These are phyloP conservation scores for Aureobasidium sp. DNA, from an alignment of 2,329 filamentous ascomycete species.

Conservation along the genomic window DNA sequence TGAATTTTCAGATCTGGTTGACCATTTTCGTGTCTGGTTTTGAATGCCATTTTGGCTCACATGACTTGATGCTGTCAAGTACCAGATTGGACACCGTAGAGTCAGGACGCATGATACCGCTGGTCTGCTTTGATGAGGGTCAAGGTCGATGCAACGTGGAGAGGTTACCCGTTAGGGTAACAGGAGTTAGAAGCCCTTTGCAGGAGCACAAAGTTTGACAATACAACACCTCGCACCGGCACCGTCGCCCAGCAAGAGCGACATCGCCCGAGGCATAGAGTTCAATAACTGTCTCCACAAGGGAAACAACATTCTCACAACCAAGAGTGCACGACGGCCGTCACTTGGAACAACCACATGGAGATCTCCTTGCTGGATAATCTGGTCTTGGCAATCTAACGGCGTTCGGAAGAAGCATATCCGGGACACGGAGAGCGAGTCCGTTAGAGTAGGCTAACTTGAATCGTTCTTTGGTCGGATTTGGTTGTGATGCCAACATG, in stretches of 20 bases:
- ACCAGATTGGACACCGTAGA: background rate
- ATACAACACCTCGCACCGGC: background rate
- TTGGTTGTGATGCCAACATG: too few relatives aligned
- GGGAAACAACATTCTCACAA: background rate
- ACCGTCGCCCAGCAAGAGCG: background rate
- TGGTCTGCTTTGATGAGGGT: background rate
- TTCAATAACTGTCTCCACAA: background rate
- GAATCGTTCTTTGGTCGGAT: background rate
- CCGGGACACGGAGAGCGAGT: background rate
- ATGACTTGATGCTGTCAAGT: background rate
- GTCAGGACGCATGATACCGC: too few relatives aligned
- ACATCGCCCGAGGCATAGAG: background rate
- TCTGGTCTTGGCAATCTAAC: background rate
- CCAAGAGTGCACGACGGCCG: background rate
- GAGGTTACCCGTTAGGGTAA: background rate
- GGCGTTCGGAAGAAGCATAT: background rate
- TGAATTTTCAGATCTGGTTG: background rate
- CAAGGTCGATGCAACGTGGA: background rate
- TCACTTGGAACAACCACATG: background rate
- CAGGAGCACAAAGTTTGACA: background rate
- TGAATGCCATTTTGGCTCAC: background rate
- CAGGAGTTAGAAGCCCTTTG: background rate
- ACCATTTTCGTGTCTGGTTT: too few relatives aligned
- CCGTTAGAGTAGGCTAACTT: background rate
- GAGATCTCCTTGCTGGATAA: background rate